Evolutionary conservation across 208 protist genomes (phyloP), one percentile per base, ranked within the genome.

Genomic region (Wallacemonas sp.): DNA sequence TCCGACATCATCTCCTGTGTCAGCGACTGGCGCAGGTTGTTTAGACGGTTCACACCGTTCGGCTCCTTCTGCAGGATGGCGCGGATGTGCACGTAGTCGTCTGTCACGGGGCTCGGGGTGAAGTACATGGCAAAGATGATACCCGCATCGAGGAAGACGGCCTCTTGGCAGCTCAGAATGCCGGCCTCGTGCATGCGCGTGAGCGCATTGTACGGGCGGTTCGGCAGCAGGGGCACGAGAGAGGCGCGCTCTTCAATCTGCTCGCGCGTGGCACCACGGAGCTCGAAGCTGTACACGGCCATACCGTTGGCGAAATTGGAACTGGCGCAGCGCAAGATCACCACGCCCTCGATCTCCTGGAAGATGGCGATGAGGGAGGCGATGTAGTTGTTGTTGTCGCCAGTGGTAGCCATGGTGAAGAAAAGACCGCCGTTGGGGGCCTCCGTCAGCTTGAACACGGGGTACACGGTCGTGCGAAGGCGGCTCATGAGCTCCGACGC

Each of bases 111-210:
- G 62, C 78, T 79, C 45, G 83, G 89, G 22, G 95, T 95, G 82
- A 97, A 98, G 80, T 97, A 93, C 72, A 89, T 90, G 34, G 86
- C 69, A 64, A 95, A 94, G 53, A 90, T 80, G 53, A 91, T 68
- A 4, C 80, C 83, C 15, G 81, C 80, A 55, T 87, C 80, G 19
- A 88, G 79, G 62, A 82, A 96, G 53, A 94, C 83, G 42, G 78
- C 72, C 56, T 90, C 79, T 69, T 91, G 79, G 42, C 64, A 73
- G 39, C 71, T 82, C 26, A 96, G 74, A 24, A 62, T 53, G 44
- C 76, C 55, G 17, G 76, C 70, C 61, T 91, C 75, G 77, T 92
- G 84, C 70, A 94, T 46, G 39, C 83, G 72, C 22, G 84, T 90
- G 54, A 89, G 73, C 38, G 84, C 61, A 62, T 87, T 90, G 49